These are phyloP conservation scores for Candida lessepsii DNA, from an alignment of 805 yeast genomes.

Conservation along the genomic window DNA sequence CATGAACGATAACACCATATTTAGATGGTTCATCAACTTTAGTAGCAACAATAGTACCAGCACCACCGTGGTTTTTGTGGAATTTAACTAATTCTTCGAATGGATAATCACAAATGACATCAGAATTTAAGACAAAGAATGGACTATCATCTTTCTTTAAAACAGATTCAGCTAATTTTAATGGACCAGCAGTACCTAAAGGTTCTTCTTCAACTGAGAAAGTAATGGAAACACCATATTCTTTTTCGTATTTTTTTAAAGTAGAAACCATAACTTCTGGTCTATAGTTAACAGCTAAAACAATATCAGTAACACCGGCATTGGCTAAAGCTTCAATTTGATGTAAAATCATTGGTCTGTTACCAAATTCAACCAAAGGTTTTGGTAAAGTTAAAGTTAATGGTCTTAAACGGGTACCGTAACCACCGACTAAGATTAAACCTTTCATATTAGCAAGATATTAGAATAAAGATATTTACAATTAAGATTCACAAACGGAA, in stretches of 20 bases:
- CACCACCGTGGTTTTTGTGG: constrained; percentile 96
- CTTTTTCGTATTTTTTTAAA: constrained; percentile 88
- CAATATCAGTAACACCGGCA: constrained; percentile 99
- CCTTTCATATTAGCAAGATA: constrained; percentile 68
- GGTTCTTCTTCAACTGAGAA: constrained; percentile 99
- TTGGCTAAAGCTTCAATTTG: constrained; percentile 97
- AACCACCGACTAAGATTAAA: constrained; percentile 97
- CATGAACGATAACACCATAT: constrained; percentile 99
- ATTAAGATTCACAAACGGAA: not conserved
- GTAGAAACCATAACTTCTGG: constrained; percentile 99
- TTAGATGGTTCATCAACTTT: constrained; percentile 99
- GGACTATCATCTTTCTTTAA: constrained; percentile 94
- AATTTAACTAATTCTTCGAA: constrained; percentile 86
- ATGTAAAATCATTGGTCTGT: constrained; percentile 98
- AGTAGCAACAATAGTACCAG: constrained; percentile 98
- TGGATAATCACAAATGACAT: constrained; percentile 98
- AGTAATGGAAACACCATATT: constrained; percentile 91
- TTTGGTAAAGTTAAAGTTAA: constrained; percentile 92
- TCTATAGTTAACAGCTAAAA: constrained; percentile 97
- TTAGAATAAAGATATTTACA: constrained; percentile 1
- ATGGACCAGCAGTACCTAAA: constrained; percentile 98
- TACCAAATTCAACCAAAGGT: constrained; percentile 96
- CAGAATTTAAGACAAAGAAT: constrained; percentile 96
- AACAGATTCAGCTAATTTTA: constrained; percentile 92
- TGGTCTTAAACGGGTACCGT: constrained; percentile 99